Percentiles rank a stretch among this genome's conserved stretches.
phyloP scores from a whole-genome alignment of 805 yeast species.

The Priceomyces melissophilus region DNA sequence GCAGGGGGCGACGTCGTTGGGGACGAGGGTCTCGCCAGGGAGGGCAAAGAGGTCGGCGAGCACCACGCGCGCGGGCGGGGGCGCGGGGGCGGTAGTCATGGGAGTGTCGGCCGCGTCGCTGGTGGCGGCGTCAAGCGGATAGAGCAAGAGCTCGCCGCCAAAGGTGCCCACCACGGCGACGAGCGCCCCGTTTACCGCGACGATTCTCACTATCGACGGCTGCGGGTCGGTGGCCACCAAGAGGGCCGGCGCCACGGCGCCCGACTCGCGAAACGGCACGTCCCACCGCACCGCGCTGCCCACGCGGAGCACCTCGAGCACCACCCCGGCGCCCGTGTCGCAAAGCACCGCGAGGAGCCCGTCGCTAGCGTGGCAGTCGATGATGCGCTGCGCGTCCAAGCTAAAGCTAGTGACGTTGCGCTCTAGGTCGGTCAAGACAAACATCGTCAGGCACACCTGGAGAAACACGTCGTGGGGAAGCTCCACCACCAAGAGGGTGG shows the following conservation, averaged over 20 bases:
- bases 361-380: slow-evolving; percentile 10
- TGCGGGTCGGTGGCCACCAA: slow-evolving; percentile 2
- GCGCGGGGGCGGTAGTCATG: no score
- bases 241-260: no score
- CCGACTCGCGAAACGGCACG: no score
- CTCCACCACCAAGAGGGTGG: no score
- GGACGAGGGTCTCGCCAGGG: slow-evolving; percentile 11
- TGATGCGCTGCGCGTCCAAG: slow-evolving; percentile 9
- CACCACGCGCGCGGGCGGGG: no score
- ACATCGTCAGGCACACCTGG: slow-evolving; percentile 23
- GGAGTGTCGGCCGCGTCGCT: no score
- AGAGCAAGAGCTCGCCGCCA: slow-evolving; percentile 12
- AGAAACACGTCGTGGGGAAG: slow-evolving; percentile 12
- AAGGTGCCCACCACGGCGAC: slow-evolving; percentile 14
- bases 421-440: slow-evolving; percentile 20
- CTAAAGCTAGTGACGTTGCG: slow-evolving; percentile 6
- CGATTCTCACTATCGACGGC: slow-evolving; percentile 12
- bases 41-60: no score
- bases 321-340: slow-evolving; percentile 6
- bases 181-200: neutral
- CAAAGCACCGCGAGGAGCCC: slow-evolving; percentile 11
- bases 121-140: neutral
- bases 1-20: slow-evolving; percentile 15
- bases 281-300: no score
- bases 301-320: no score